A percentile compares a stretch with the other conserved stretches of the same genome.
Conservation (phyloP, 345 rosid genomes). For the Erysimum cheiranthoides region DNA sequence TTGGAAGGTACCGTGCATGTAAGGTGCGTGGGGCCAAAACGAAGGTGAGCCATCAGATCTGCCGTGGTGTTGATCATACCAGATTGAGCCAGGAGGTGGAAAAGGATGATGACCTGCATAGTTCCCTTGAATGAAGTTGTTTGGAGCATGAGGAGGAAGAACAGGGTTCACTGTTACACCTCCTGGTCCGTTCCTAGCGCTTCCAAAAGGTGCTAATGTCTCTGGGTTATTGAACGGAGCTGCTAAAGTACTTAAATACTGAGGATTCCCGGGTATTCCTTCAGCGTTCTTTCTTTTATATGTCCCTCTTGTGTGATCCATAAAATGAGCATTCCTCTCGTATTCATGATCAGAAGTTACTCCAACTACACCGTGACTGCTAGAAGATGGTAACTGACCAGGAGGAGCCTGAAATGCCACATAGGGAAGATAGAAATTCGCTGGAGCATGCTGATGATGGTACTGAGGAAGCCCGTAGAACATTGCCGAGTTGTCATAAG, state of each 20-base stretch:
- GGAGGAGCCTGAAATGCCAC: conserved; percentile 53
- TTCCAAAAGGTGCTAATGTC: conserved; percentile 49
- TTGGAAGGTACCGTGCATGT: conserved; percentile 63
- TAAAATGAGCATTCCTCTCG: conserved; percentile 57
- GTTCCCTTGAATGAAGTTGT: conserved; percentile 62
- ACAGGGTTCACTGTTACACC: conserved; percentile 61
- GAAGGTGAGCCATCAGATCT: conserved; percentile 60
- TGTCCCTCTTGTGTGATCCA: conserved; percentile 63
- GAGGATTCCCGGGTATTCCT: conserved; percentile 49
- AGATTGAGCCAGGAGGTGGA: conserved; percentile 56
- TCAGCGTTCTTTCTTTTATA: conserved; percentile 75
- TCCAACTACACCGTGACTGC: conserved; percentile 59
- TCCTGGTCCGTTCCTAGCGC: conserved; percentile 63
- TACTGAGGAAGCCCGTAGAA: conserved; percentile 65
- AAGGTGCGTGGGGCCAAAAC: conserved; percentile 73
- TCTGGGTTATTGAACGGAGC: conserved; percentile 50
- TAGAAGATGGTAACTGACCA: conserved; percentile 68
- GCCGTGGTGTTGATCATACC: conserved; percentile 47
- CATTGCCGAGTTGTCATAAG: conserved; percentile 55
- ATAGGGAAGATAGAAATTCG: conserved; percentile 64
- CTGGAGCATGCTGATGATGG: conserved; percentile 54
- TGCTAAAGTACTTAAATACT: conserved; percentile 55
- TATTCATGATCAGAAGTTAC: conserved; percentile 60
- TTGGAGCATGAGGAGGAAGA: conserved; percentile 55
- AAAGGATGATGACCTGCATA: conserved; percentile 60